A percentile compares a stretch with the other conserved stretches of the same genome.
Evolutionary conservation across 768 basidiomycete species (phyloP).

Genomic region (Lactifluus echinatus): DNA sequence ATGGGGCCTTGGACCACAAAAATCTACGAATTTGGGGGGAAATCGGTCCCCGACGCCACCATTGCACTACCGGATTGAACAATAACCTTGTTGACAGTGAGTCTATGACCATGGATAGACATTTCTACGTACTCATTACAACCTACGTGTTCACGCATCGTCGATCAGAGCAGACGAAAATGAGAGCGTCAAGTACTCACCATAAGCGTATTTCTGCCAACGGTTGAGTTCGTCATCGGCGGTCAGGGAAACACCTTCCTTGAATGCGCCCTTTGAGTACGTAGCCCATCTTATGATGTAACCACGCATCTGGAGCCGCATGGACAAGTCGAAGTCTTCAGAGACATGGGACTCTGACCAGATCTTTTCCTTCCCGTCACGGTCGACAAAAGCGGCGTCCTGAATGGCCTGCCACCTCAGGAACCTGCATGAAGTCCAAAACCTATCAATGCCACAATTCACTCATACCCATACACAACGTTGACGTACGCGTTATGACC

Average conservation of each 20-base stretch:
- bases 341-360: conserved; percentile 63
- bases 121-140: conserved; percentile 41
- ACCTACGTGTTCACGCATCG: conserved; percentile 28
- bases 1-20: conserved; percentile 53
- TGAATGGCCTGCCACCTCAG: conserved; percentile 52
- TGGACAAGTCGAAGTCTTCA: conserved; percentile 65
- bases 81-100: conserved; percentile 34
- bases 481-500: conserved; percentile 35
- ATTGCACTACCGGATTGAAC: conserved; percentile 75
- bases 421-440: conserved; percentile 25
- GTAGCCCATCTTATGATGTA: conserved; percentile 62
- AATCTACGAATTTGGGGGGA: conserved; percentile 68
- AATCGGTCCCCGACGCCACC: conserved; percentile 78
- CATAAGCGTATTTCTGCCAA: conserved; percentile 88
- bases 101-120: conserved; percentile 11
- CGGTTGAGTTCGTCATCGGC: conserved; percentile 86
- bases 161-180: neutral
- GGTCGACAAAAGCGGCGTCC: conserved; percentile 45
- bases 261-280: conserved; percentile 76
- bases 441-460: neutral
- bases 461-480: neutral
- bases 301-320: conserved; percentile 47
- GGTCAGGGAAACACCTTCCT: conserved; percentile 87
- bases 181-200: conserved; percentile 28
- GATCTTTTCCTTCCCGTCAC: conserved; percentile 43